phyloP scores from a whole-genome alignment of 179 eudicot species.

The Carnegiea gigantea region DNA sequence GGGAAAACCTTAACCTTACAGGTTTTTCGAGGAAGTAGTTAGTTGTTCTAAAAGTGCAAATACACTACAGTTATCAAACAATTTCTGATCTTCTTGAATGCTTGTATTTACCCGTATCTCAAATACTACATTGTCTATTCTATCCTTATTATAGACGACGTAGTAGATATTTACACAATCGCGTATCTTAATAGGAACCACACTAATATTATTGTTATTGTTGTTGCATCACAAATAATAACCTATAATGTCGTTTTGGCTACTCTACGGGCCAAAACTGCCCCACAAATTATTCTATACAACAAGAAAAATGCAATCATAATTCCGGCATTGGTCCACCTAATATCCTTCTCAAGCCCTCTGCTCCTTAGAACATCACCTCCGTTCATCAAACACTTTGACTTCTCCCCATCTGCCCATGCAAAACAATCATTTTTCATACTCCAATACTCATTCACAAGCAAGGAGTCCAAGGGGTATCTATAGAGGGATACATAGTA shows the following conservation, averaged over 20 bases:
- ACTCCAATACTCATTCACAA: slow-evolving; percentile 88
- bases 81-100: neutral
- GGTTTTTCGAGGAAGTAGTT: too few relatives aligned
- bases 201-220: neutral
- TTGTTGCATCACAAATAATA: neutral
- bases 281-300: slow-evolving; percentile 78
- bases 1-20: too few relatives aligned
- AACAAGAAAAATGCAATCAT: slow-evolving; percentile 81
- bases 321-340: slow-evolving; percentile 85
- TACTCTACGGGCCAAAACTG: slow-evolving; percentile 64
- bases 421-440: slow-evolving; percentile 62
- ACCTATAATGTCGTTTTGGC: slow-evolving; percentile 45
- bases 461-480: slow-evolving; percentile 78
- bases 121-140: too few relatives aligned
- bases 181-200: neutral
- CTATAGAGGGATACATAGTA: slow-evolving; percentile 84
- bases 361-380: slow-evolving; percentile 64
- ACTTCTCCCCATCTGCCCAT: slow-evolving; percentile 25
- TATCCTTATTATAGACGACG: too few relatives aligned
- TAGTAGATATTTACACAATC: too few relatives aligned
- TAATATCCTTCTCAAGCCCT: slow-evolving; percentile 70
- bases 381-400: slow-evolving; percentile 65
- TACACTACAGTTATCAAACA: neutral
- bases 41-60: too few relatives aligned
- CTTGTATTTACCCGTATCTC: too few relatives aligned